These are phyloP conservation scores for Sordariomycetes sp. DNA, from an alignment of 2,329 filamentous ascomycete species.

Conservation along the genomic window DNA sequence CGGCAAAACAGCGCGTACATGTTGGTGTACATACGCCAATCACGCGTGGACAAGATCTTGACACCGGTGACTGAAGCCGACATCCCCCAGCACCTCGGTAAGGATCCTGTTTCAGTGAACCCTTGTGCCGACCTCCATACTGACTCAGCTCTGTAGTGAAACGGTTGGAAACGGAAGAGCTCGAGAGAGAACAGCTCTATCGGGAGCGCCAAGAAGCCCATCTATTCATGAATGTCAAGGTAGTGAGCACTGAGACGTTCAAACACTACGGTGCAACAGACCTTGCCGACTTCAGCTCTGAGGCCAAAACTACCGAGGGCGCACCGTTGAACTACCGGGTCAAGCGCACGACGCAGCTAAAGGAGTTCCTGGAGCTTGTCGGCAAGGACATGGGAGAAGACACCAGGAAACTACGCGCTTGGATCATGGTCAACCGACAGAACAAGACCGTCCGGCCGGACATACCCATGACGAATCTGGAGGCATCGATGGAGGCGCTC, in stretches of 20 bases:
- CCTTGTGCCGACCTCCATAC: neutral
- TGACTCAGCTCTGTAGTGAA: constrained; percentile 36
- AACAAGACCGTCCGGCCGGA: constrained; percentile 95
- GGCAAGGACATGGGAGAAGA: constrained; percentile 61
- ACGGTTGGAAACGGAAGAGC: constrained; percentile 67
- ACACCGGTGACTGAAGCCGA: constrained; percentile 65
- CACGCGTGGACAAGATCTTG: constrained; percentile 72
- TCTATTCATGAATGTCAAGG: constrained; percentile 75
- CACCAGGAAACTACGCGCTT: constrained; percentile 64
- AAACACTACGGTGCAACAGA: constrained; percentile 75
- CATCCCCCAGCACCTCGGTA: constrained; percentile 72
- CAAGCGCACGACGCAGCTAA: constrained; percentile 63
- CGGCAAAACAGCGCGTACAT: constrained; percentile 87
- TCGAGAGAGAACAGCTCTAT: constrained; percentile 60
- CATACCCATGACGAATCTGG: constrained; percentile 67
- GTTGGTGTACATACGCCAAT: constrained; percentile 93
- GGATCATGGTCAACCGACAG: constrained; percentile 97
- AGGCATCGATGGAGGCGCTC: constrained; percentile 67
- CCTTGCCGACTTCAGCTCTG: constrained; percentile 57
- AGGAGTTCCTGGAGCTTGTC: constrained; percentile 62
- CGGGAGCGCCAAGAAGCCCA: constrained; percentile 93
- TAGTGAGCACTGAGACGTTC: constrained; percentile 77
- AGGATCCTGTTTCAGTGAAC: constrained; percentile 15
- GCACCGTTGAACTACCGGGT: constrained; percentile 64
- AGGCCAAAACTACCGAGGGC: constrained; percentile 54